A percentile compares a stretch with the other conserved stretches of the same genome.
Conservation (phyloP, 140 eudicot species). For the Ambrosia hybrid region DNA sequence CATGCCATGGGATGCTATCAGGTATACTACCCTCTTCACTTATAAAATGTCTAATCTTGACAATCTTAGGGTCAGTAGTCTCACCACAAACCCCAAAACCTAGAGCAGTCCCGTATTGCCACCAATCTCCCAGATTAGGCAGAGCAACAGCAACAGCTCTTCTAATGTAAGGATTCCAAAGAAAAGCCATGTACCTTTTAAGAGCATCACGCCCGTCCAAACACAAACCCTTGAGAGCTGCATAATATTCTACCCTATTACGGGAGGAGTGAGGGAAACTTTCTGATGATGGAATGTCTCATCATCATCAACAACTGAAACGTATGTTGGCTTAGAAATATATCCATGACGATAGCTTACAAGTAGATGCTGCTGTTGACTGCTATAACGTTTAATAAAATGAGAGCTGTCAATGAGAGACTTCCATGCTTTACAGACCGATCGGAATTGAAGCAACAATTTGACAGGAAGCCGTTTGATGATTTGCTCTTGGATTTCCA, state of each 20-base stretch:
- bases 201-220: background rate
- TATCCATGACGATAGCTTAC: background rate
- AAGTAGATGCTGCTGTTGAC: no score
- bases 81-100: background rate
- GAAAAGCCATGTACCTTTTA: background rate
- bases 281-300: background rate
- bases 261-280: background rate
- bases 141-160: background rate
- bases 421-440: background rate
- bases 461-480: no score
- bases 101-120: background rate
- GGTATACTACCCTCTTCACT: no score
- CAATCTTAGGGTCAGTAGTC: no score
- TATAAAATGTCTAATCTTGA: no score
- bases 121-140: background rate
- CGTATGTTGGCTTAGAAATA: background rate
- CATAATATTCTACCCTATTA: background rate
- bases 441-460: background rate
- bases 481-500: no score
- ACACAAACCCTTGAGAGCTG: background rate
- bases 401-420: background rate
- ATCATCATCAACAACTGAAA: background rate
- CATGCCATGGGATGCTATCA: no score
- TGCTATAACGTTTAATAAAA: background rate
- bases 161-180: background rate